These are phyloP conservation scores for Apostasia shenzhenica DNA, from an alignment of 106 monocot genomes.

Conservation along the genomic window DNA sequence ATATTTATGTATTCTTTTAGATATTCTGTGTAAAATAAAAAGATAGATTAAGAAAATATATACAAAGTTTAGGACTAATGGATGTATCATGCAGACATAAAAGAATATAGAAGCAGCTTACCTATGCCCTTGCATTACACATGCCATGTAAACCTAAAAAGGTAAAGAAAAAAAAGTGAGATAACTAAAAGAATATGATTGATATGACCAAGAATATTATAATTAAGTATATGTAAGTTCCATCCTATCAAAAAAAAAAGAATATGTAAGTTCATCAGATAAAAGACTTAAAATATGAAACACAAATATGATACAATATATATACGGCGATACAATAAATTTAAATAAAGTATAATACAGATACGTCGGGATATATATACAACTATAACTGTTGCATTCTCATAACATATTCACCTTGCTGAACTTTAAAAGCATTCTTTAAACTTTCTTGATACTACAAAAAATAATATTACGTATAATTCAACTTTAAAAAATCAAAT, in stretches of 20 bases:
- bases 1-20: no score
- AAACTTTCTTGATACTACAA: no score
- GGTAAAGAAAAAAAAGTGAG: background rate
- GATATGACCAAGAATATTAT: background rate
- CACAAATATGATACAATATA: background rate
- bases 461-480: no score
- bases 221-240: background rate
- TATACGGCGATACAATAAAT: background rate
- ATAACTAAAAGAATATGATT: background rate
- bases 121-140: constrained; percentile 72
- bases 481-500: no score
- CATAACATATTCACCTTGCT: no score
- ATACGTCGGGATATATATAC: background rate
- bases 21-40: no score
- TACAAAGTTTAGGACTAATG: background rate
- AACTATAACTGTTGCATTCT: no score
- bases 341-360: background rate
- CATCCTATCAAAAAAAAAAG: background rate
- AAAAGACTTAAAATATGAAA: background rate
- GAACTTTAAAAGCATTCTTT: no score
- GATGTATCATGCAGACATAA: background rate
- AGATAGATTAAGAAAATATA: no score
- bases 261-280: background rate
- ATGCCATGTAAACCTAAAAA: constrained; percentile 75
- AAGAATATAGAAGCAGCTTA: constrained; percentile 6